Percentiles rank a stretch among this genome's conserved stretches.
phyloP scores from a whole-genome alignment of 345 rosid species.

The Eucalyptus globulus region DNA sequence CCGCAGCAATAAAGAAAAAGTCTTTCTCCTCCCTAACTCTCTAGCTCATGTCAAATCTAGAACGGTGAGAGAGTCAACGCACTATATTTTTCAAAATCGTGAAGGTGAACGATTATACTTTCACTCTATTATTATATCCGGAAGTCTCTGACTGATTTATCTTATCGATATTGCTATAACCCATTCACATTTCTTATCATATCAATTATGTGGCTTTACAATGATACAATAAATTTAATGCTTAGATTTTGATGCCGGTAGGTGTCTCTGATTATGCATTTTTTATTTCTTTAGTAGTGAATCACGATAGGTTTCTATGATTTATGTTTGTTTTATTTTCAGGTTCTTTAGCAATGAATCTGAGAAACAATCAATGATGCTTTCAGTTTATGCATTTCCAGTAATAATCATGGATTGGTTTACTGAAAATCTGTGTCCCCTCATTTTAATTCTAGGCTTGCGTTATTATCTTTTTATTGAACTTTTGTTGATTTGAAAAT shows the following conservation, averaged over 20 bases:
- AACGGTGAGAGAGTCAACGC: background rate
- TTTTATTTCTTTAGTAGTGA: background rate
- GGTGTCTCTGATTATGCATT: background rate
- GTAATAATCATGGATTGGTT: background rate
- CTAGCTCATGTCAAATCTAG: background rate
- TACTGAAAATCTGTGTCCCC: background rate
- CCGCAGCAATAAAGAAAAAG: background rate
- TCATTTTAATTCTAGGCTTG: background rate
- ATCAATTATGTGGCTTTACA: background rate
- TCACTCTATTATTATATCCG: background rate
- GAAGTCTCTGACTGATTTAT: rapidly evolving
- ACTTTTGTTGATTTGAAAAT: background rate
- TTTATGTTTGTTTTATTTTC: background rate
- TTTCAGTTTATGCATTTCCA: background rate
- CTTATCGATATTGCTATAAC: background rate
- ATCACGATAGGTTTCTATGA: background rate
- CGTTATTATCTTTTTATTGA: background rate
- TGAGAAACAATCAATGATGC: background rate
- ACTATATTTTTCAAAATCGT: background rate
- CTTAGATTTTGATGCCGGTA: background rate
- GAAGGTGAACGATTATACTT: background rate
- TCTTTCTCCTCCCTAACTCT: background rate
- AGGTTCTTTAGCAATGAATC: background rate
- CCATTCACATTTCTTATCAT: background rate
- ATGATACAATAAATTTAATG: background rate